These are phyloP conservation scores for Penicillium daleae DNA, from an alignment of 495 filamentous ascomycete species.

Conservation along the genomic window DNA sequence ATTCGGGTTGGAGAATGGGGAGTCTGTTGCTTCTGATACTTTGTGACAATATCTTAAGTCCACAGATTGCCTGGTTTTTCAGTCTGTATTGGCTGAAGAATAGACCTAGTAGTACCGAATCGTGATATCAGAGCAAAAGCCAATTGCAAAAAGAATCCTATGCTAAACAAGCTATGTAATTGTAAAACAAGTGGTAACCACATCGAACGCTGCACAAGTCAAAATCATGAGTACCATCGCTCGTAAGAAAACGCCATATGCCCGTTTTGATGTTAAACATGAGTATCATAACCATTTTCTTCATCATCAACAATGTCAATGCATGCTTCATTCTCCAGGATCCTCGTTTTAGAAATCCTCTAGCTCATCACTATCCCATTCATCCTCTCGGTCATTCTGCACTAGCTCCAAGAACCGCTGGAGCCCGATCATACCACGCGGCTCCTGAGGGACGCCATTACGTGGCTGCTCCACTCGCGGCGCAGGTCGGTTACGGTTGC, in stretches of 20 bases:
- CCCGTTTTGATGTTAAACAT: not conserved
- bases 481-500: slow-evolving; percentile 32
- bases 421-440: slow-evolving; percentile 38
- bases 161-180: not conserved
- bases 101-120: too few relatives aligned
- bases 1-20: too few relatives aligned
- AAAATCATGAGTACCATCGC: slow-evolving; percentile 12
- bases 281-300: slow-evolving; percentile 1
- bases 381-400: slow-evolving; percentile 62
- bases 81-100: too few relatives aligned
- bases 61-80: too few relatives aligned
- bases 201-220: not conserved
- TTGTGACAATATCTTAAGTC: too few relatives aligned
- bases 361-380: slow-evolving; percentile 66
- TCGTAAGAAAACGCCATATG: slow-evolving; percentile 7
- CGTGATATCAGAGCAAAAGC: not conserved
- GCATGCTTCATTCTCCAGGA: not conserved
- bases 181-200: not conserved
- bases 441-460: not conserved
- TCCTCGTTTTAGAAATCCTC: slow-evolving; percentile 39
- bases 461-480: slow-evolving; percentile 4
- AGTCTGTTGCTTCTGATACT: too few relatives aligned
- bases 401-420: slow-evolving; percentile 59
- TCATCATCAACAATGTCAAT: not conserved
- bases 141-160: not conserved